phyloP scores from a whole-genome alignment of 73 alveolate genomes.

The Durusdinium trenchii region DNA sequence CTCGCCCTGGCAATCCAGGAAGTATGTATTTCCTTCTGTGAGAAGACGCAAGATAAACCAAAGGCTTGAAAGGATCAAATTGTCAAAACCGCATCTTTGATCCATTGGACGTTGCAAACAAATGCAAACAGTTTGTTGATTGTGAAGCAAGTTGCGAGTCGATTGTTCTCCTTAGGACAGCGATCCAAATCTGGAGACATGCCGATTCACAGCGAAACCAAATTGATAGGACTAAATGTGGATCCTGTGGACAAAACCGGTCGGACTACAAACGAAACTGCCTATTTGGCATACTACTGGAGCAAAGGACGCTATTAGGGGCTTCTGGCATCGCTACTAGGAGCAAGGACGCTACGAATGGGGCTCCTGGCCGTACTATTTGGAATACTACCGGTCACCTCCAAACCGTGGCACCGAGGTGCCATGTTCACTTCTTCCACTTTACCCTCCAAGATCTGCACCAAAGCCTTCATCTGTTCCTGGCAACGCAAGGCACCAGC shows the following conservation, averaged over 20 bases:
- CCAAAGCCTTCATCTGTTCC: slow-evolving; percentile 60
- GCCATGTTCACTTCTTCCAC: slow-evolving; percentile 71
- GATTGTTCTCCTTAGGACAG: slow-evolving; percentile 58
- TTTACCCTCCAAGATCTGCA: slow-evolving; percentile 25
- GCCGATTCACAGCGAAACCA: background rate
- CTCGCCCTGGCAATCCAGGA: background rate
- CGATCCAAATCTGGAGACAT: background rate
- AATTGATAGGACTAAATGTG: background rate
- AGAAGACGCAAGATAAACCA: background rate
- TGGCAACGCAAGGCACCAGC: background rate
- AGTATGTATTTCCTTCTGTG: too few relatives aligned
- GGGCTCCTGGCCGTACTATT: too few relatives aligned
- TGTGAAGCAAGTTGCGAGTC: background rate
- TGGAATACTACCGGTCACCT: too few relatives aligned
- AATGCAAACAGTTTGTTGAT: background rate
- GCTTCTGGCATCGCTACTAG: too few relatives aligned
- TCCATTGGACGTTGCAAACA: background rate
- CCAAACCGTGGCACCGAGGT: too few relatives aligned
- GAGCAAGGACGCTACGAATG: too few relatives aligned
- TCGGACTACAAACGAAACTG: too few relatives aligned
- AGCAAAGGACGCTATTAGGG: too few relatives aligned
- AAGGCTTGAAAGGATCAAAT: background rate
- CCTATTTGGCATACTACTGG: too few relatives aligned
- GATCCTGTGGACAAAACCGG: too few relatives aligned
- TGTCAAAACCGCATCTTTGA: background rate